phyloP scores from a whole-genome alignment of 2,329 filamentous ascomycete species.

The Talaromyces sp. region DNA sequence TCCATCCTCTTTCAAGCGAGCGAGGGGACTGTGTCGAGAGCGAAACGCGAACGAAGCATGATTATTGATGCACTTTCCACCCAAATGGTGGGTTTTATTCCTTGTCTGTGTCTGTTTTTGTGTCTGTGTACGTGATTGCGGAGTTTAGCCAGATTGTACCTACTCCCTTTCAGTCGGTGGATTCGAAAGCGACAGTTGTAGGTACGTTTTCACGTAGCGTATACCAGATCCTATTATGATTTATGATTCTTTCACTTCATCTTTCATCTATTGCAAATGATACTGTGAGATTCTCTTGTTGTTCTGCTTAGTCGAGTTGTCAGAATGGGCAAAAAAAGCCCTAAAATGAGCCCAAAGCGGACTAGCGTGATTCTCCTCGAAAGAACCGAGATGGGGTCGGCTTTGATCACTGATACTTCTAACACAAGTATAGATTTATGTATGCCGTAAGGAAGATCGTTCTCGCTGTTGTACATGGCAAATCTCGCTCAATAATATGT shows the following conservation, averaged over 20 bases:
- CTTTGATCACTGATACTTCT: background rate
- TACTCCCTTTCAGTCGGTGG: background rate
- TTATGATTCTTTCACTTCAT: background rate
- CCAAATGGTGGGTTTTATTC: background rate
- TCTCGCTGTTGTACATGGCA: background rate
- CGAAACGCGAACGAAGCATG: background rate
- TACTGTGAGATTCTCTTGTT: background rate
- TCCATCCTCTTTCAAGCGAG: background rate
- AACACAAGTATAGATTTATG: background rate
- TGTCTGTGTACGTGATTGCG: background rate
- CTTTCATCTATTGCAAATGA: too few species aligned
- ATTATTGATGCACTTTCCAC: background rate
- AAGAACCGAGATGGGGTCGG: background rate
- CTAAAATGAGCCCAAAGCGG: background rate
- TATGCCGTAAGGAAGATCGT: background rate
- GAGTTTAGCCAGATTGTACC: background rate
- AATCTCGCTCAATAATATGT: background rate
- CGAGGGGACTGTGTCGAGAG: background rate
- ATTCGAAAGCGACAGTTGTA: background rate
- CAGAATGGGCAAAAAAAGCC: background rate
- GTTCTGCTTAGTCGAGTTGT: background rate
- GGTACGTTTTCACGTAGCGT: background rate
- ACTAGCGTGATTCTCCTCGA: background rate
- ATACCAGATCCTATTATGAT: background rate
- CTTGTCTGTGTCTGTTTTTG: background rate